Base-by-base conservation (phyloP, 495 filamentous ascomycete species). In the Xylaria acuta region DNA sequence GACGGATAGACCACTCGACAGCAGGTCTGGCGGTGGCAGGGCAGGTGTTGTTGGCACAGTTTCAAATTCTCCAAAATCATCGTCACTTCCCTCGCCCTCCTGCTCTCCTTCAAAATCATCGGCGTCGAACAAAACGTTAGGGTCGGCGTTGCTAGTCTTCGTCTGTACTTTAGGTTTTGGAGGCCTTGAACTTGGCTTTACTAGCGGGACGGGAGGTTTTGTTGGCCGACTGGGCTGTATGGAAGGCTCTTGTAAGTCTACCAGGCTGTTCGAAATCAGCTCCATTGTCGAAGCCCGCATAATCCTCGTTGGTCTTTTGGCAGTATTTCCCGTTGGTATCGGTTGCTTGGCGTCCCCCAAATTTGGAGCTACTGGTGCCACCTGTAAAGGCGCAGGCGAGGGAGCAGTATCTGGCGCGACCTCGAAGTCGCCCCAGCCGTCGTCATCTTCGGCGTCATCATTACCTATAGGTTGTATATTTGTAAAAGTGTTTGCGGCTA, bases 401-500 rank as follows among this genome's bases (percentile, higher is more conserved):
- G 72, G 65, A 25, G 30, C 59, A n/a, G 53, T 67, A 22, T 40
- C 73, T 47, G 75, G 71, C 63, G 90, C 87, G 18, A 86, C 85
- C 75, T 92, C 92, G 74, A 94, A 94, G 68, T 93, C 91, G 18
- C 92, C 92, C 88, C 91, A 94, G 16, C 90, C 91, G 76, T 93
- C 91, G 0, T 79, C 84, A 0, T 79, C 78, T 25, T 84, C 81
- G 34, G 80, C 73, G 12, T 64, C 70, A 53, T 36, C 71, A 18
- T 56, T 53, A 32, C 49, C 54, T 62, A 53, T 54, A 32, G 43
- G 45, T 14, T 25, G 45, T 30, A 22, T n/a, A 16, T 49, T 67
- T 30, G 20, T 22, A 38, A 60, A 41, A 34, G 40, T 6, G 30
- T 40, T 59, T 12, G 51, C 27, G 8, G 41, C 51, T 32, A 65